Percentiles rank a stretch among this genome's conserved stretches.
phyloP scores from a whole-genome alignment of 169 alveolate genomes.

The Plasmodium cynomolgi region DNA sequence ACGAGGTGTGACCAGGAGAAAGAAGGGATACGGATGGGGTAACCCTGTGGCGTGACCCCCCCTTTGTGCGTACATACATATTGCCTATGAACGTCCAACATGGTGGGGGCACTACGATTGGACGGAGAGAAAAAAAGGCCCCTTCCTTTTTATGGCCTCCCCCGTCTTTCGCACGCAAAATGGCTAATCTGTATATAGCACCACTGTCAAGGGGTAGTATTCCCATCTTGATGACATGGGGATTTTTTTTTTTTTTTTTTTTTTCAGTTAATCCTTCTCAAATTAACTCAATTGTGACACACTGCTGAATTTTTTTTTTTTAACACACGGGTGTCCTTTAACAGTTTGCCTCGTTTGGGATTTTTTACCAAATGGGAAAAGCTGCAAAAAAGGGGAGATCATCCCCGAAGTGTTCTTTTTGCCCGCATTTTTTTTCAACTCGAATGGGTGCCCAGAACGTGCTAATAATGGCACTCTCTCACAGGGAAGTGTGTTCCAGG shows the following conservation, averaged over 20 bases:
- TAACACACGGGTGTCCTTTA: not conserved
- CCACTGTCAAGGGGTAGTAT: not conserved
- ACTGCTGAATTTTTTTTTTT: not conserved
- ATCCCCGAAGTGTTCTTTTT: not conserved
- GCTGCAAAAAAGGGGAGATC: not conserved
- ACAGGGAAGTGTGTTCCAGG: not conserved
- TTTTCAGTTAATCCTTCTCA: not conserved
- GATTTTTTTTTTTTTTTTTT: not conserved
- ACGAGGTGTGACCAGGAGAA: conserved; percentile 49
- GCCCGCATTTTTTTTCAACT: not conserved
- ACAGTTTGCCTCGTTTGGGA: not conserved
- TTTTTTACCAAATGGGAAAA: not conserved
- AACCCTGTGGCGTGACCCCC: not conserved
- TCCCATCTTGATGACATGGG: not conserved
- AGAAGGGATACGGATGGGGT: not conserved
- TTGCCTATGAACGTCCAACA: not conserved
- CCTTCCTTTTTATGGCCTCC: not conserved
- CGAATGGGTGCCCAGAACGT: not conserved
- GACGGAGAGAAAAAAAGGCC: not conserved
- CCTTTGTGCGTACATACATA: not conserved
- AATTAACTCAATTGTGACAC: not conserved
- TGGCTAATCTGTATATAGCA: not conserved
- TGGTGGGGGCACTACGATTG: not conserved
- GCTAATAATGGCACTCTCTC: not conserved
- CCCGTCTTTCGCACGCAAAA: not conserved